phyloP scores from a whole-genome alignment of 768 basidiomycete genomes.

The Termitomyces sp. region DNA sequence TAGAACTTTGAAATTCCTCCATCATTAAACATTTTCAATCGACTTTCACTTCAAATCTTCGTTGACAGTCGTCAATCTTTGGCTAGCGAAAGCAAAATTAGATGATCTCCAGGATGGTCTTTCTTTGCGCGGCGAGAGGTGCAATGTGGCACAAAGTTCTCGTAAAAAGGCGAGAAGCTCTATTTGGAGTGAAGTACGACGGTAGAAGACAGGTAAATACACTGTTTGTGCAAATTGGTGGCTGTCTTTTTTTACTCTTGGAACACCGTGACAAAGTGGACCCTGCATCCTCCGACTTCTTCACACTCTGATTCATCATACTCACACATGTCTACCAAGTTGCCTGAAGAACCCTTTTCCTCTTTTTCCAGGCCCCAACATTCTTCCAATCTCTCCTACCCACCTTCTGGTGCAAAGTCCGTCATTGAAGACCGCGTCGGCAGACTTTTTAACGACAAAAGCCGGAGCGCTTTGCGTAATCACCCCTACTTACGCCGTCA shows the following conservation, averaged over 20 bases:
- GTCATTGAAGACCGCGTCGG: not conserved
- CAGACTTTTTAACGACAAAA: not conserved
- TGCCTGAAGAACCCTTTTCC: not conserved
- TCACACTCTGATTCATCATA: not conserved
- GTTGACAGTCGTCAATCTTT: not conserved
- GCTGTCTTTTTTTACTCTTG: not conserved
- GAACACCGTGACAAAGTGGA: not conserved
- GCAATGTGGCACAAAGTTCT: not conserved
- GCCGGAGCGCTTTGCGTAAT: not conserved
- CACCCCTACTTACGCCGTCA: not conserved
- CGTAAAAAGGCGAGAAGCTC: not conserved
- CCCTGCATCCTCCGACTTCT: not conserved
- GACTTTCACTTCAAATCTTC: no score
- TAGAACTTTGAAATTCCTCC: not conserved
- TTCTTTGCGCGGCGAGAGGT: not conserved
- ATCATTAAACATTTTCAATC: no score
- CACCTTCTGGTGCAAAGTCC: not conserved
- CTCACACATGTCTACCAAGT: not conserved
- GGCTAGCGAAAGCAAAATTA: not conserved
- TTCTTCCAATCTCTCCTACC: not conserved
- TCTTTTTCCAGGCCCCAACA: not conserved
- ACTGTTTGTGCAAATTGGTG: not conserved
- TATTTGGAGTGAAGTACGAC: not conserved
- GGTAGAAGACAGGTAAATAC: not conserved
- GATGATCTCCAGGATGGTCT: not conserved